Evolutionary conservation across 768 basidiomycete genomes (phyloP).

Genomic region (Termitomyces sp.): DNA sequence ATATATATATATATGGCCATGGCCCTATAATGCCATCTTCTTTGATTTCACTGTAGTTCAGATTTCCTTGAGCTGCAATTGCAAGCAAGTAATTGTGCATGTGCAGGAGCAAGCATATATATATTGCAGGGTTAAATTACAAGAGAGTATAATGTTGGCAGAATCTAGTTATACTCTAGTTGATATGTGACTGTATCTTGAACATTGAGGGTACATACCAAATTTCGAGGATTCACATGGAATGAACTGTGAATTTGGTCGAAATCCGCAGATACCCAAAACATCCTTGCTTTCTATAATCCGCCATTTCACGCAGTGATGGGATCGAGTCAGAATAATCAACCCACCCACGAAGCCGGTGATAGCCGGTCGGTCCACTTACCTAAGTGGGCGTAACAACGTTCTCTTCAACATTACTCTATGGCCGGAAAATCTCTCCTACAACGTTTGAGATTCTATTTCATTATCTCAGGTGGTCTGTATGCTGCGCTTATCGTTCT

Average conservation of each 20-base stretch:
- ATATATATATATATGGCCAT: too few species aligned
- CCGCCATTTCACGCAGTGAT: not conserved
- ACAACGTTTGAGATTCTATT: slow-evolving; percentile 22
- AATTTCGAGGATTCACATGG: not conserved
- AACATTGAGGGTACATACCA: not conserved
- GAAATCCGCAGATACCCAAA: not conserved
- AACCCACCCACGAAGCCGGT: too few species aligned
- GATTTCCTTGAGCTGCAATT: too few species aligned
- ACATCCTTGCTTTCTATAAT: not conserved
- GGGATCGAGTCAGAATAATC: too few species aligned
- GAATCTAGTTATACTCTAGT: not conserved
- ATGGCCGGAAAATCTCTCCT: slow-evolving; percentile 8
- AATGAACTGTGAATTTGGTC: not conserved
- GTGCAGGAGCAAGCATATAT: not conserved
- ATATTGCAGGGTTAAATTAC: not conserved
- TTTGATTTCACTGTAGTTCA: too few species aligned
- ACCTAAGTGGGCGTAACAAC: too few species aligned
- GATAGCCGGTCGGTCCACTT: too few species aligned
- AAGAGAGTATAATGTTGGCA: not conserved
- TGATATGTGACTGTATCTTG: not conserved
- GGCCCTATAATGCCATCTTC: too few species aligned
- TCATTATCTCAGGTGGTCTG: slow-evolving; percentile 40
- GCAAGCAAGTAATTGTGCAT: not conserved
- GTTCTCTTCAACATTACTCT: too few species aligned
- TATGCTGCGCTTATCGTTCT: slow-evolving; percentile 51